Base-by-base conservation (phyloP, 306 rosid species). In the Quercus engelmannii region DNA sequence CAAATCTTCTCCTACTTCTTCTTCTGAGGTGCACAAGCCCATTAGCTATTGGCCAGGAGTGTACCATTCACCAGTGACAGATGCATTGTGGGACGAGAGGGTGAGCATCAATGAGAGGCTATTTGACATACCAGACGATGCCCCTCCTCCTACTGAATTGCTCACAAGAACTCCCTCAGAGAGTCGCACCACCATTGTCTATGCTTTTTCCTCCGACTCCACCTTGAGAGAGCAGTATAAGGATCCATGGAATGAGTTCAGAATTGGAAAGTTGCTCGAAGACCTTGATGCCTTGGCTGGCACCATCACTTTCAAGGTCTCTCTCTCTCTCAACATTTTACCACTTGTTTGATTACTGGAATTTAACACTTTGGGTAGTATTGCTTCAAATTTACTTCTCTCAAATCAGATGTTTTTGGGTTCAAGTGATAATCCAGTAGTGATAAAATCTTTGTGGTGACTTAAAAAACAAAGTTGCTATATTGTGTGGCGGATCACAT, bases 221-320 rank as follows among this genome's bases (percentile, higher is more conserved):
- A 90, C 87, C 19, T 87, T 95, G 49, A 87, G 97, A 52, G 99
- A 96, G 74, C 98, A 93, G 84, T 95, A 95, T 67, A 86, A 91
- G 74, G 99, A 95, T 79, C 98, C 97, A 2, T 95, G 99, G 99
- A 95, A 91, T 61, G 98, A 93, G 89, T 90, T 90, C 4, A 74
- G 99, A 23, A 89, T 93, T 65, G 99, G 99, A 31, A 95, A 93
- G 75, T 74, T 93, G 89, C 89, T 95, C 1, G 97, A 95, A 83
- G 99, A 95, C 79, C 99, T 95, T 75, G 98, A 95, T 80, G 99
- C 99, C 31, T 72, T 95, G 11, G 99, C 98, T 76, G 97, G 99
- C 26, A 90, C 96, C 74, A 91, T 95, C 81, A 88, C 96, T 23
- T 96, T 91, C 13, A 93, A 93, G 97, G 98, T 95, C 26, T 38